Base-by-base conservation (phyloP, 1,284 basidiomycete genomes). In the Paramarasmius palmivorus region DNA sequence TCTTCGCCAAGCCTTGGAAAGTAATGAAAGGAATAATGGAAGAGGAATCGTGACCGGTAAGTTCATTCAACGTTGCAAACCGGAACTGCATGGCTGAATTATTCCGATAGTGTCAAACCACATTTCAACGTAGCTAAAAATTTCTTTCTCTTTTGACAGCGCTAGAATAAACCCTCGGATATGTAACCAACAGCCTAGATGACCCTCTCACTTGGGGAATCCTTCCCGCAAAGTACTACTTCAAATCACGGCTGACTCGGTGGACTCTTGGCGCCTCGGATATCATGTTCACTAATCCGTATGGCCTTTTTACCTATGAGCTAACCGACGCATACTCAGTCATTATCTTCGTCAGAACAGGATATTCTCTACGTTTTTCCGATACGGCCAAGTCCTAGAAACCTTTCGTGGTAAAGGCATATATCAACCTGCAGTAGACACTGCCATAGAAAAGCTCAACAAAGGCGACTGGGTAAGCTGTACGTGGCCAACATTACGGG, bases 251-350 rank as follows among this genome's bases (percentile, higher is more conserved):
- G 23, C 86, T 79, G 29, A 90, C 81, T 25, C 79, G 94, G 50
- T 96, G 93, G 93, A 86, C 91, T 2, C 77, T 94, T 14, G 92
- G 92, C 52, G 95, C 96, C 1, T 89, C 90, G 17, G 96, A 99
- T 59, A 89, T 99, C 65, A 90, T 98, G 79, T 99, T 98, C 73
- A 98, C 92, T 6, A 97, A 95, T 71, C 84, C 90, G 83, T 90
- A 69, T 71, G 86, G 68, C 17, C n/a, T 58, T 46, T 57, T 52
- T 41, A 48, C 42, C 55, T 19, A 36, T 47, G 34, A 34, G 17
- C 51, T 50, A 61, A 53, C 61, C 57, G 34, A 57, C 41, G 4
- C 20, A 9, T 14, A 9, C 29, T 19, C 46, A 7, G 39, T 42
- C 32, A 35, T 29, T 10, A 23, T 37, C 34, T 35, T n/a, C 50